Evolutionary conservation across 2,329 filamentous ascomycete species (phyloP).

Genomic region (Neocatenulostroma microsporum): DNA sequence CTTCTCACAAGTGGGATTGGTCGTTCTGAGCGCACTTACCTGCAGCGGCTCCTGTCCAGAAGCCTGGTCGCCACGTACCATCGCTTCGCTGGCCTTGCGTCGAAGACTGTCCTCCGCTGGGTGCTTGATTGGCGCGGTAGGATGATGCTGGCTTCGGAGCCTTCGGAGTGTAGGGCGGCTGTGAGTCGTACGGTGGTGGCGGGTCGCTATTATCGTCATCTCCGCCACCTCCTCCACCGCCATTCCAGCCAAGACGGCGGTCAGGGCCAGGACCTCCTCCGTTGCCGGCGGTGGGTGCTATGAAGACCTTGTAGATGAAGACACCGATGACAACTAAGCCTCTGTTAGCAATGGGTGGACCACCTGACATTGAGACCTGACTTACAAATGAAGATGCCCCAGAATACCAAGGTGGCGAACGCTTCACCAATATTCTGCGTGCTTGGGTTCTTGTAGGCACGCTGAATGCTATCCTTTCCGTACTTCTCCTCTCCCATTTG

Average conservation of each 20-base stretch:
- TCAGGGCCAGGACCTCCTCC: slow-evolving; percentile 7
- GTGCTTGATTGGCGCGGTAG: slow-evolving; percentile 8
- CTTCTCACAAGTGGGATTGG: too few species aligned
- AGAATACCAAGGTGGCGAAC: slow-evolving; percentile 45
- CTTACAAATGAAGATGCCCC: slow-evolving; percentile 50
- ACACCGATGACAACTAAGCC: slow-evolving; percentile 20
- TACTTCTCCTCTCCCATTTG: slow-evolving; percentile 65
- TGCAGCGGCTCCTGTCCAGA: slow-evolving; percentile 63
- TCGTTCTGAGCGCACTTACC: too few species aligned
- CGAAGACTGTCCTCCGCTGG: slow-evolving; percentile 3
- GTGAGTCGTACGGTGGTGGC: slow-evolving; percentile 44
- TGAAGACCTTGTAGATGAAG: slow-evolving; percentile 26
- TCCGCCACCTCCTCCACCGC: slow-evolving; percentile 35
- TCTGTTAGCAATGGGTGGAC: not conserved
- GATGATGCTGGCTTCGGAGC: slow-evolving; percentile 14
- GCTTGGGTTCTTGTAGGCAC: slow-evolving; percentile 7
- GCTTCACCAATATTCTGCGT: slow-evolving; percentile 14
- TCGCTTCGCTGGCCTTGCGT: slow-evolving; percentile 9
- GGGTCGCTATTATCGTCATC: slow-evolving; percentile 42
- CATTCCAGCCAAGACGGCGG: slow-evolving; percentile 21
- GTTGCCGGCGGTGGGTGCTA: slow-evolving; percentile 12
- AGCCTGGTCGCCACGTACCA: slow-evolving; percentile 61
- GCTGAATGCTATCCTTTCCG: slow-evolving; percentile 35
- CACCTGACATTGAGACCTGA: slow-evolving; percentile 2
- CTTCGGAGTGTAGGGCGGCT: slow-evolving; percentile 38